phyloP scores from a whole-genome alignment of 148 eudicot genomes.

The Selenicereus undatus region DNA sequence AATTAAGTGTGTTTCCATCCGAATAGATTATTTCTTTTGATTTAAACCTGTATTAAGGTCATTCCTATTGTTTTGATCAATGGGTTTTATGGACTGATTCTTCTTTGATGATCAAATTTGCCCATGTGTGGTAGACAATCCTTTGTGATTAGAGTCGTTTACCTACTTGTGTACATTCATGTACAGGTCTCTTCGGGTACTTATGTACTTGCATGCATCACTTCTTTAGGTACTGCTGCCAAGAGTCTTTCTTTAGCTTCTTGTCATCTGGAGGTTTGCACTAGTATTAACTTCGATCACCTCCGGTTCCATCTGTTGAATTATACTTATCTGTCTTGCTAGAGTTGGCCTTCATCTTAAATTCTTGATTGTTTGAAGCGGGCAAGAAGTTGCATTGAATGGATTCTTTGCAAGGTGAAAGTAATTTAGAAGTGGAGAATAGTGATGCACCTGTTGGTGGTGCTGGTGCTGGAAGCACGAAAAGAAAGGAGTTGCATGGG shows the following conservation, averaged over 20 bases:
- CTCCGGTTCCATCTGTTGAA: conserved; percentile 53
- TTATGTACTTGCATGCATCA: conserved; percentile 17
- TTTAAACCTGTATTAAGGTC: not conserved
- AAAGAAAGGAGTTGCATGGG: conserved; percentile 95
- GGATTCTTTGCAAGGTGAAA: conserved; percentile 49
- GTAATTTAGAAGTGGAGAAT: conserved; percentile 29
- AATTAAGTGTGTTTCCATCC: not conserved
- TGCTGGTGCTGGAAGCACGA: conserved; percentile 73
- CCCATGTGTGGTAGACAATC: not conserved
- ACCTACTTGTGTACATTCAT: not conserved
- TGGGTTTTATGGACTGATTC: not conserved
- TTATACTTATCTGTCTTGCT: conserved; percentile 38
- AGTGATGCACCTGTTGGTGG: conserved; percentile 46
- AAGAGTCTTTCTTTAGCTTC: conserved; percentile 43
- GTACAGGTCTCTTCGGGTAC: conserved; percentile 7
- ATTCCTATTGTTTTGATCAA: not conserved
- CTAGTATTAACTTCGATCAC: conserved; percentile 44
- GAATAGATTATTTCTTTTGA: not conserved
- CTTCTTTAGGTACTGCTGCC: conserved; percentile 39
- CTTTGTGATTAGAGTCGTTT: too few species aligned
- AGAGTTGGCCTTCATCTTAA: conserved; percentile 30
- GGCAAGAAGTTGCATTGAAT: conserved; percentile 56
- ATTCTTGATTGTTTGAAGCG: conserved; percentile 58
- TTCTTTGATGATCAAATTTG: not conserved
- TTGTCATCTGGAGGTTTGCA: conserved; percentile 31